A percentile compares a stretch with the other conserved stretches of the same genome.
Conservation (phyloP, 129 eudicot species). For the Glebionis coronaria region DNA sequence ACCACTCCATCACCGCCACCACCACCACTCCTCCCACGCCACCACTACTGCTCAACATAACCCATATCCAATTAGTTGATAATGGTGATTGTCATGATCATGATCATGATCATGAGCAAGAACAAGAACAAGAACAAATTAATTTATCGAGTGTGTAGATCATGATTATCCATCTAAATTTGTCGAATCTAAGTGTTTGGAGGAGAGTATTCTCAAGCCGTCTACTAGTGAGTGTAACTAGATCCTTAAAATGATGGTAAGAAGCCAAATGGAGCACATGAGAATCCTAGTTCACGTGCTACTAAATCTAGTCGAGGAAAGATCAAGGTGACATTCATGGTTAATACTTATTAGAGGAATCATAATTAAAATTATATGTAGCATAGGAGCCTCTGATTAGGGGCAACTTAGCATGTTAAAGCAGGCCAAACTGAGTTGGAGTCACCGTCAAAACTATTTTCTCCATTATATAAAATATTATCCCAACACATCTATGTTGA, state of each 20-base stretch:
- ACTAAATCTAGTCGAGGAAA: conserved; percentile 51
- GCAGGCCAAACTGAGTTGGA: no score
- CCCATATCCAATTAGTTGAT: no score
- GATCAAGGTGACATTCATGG: conserved; percentile 48
- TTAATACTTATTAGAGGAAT: conserved; percentile 2
- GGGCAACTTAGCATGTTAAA: no score
- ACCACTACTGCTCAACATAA: no score
- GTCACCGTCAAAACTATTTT: no score
- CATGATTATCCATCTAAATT: conserved; percentile 67
- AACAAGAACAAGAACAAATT: conserved; percentile 55
- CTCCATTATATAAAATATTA: no score
- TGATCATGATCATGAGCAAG: conserved; percentile 57
- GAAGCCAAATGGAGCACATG: conserved; percentile 30
- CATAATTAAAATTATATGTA: neutral
- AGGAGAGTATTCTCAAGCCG: conserved; percentile 32
- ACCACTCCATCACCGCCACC: no score
- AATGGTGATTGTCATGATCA: conserved; percentile 63
- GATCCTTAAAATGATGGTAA: conserved; percentile 17
- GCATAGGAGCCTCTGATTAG: no score
- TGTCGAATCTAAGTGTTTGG: conserved; percentile 52
- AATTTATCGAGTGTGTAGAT: conserved; percentile 33
- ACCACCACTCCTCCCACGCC: no score
- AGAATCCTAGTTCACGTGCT: conserved; percentile 31
- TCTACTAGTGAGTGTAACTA: conserved; percentile 25
- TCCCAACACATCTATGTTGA: no score